A percentile compares a stretch with the other conserved stretches of the same genome.
Conservation (phyloP, 148 eudicot genomes). For the Heliosperma pusillum region DNA sequence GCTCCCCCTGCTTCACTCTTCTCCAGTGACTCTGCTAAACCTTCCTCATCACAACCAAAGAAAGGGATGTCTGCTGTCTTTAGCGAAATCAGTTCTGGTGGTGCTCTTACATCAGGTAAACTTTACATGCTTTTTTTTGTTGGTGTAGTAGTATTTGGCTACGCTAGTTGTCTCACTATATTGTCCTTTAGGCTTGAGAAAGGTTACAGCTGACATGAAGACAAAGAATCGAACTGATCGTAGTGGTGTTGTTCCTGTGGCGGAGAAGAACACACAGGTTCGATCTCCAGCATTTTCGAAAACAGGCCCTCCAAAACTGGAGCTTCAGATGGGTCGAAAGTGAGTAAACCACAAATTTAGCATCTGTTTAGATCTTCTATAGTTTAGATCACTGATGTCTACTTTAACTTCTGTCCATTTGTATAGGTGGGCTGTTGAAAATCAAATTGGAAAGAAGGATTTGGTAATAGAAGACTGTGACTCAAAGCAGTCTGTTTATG, state of each 20-base stretch:
- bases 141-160: neutral
- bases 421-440: conserved; percentile 88
- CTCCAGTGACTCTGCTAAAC: conserved; percentile 51
- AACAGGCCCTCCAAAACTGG: conserved; percentile 82
- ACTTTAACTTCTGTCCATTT: conserved; percentile 4
- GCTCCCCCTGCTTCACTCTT: conserved; percentile 84
- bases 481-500: conserved; percentile 82
- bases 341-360: conserved; percentile 36
- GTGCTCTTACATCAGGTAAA: conserved; percentile 64
- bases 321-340: conserved; percentile 99
- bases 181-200: conserved; percentile 60
- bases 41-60: conserved; percentile 76
- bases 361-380: neutral
- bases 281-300: conserved; percentile 56
- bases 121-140: neutral
- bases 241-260: conserved; percentile 61
- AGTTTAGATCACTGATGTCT: conserved; percentile 4
- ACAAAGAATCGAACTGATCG: conserved; percentile 81
- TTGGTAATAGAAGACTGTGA: conserved; percentile 85
- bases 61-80: conserved; percentile 92
- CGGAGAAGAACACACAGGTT: conserved; percentile 51
- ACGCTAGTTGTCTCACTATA: conserved; percentile 14
- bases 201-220: conserved; percentile 93
- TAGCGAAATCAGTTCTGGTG: conserved; percentile 71
- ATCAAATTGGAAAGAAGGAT: conserved; percentile 74